phyloP scores from a whole-genome alignment of 2,329 filamentous ascomycete species.

The Aspergillus quadricinctus region DNA sequence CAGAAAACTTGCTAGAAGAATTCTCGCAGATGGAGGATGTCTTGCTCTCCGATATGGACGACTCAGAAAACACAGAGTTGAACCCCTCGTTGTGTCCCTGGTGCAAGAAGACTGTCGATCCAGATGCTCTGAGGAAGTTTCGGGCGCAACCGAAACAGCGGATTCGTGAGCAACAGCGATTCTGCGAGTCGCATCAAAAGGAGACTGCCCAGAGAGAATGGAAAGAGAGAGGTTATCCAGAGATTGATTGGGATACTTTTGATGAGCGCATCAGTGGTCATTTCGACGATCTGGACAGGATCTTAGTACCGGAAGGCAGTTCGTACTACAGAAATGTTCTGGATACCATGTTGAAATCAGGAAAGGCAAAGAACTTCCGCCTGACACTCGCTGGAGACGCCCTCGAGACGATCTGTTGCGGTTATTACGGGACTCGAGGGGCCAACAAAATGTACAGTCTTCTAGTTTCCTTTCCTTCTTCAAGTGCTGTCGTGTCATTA shows the following conservation, averaged over 20 bases:
- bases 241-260: conserved; percentile 64
- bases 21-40: conserved; percentile 13
- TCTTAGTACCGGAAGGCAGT: conserved; percentile 50
- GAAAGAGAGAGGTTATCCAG: conserved; percentile 59
- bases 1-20: conserved; percentile 16
- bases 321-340: conserved; percentile 61
- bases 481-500: not conserved
- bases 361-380: conserved; percentile 57
- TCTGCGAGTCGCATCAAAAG: conserved; percentile 62
- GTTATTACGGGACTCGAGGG: conserved; percentile 79
- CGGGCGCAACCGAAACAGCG: conserved; percentile 34
- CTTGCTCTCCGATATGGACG: conserved; percentile 7
- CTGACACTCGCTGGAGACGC: conserved; percentile 45
- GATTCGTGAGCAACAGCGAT: conserved; percentile 41
- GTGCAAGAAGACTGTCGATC: conserved; percentile 59
- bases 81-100: conserved; percentile 56
- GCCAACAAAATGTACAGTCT: conserved; percentile 62
- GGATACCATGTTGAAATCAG: conserved; percentile 51
- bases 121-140: conserved; percentile 51
- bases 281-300: conserved; percentile 50
- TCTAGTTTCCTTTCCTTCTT: conserved; percentile 5
- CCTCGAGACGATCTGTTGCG: conserved; percentile 60
- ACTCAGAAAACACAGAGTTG: conserved; percentile 5
- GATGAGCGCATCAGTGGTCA: conserved; percentile 56
- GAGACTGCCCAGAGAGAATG: conserved; percentile 50